phyloP scores from a whole-genome alignment of 345 rosid species.

The Moricandia moricandioides region DNA sequence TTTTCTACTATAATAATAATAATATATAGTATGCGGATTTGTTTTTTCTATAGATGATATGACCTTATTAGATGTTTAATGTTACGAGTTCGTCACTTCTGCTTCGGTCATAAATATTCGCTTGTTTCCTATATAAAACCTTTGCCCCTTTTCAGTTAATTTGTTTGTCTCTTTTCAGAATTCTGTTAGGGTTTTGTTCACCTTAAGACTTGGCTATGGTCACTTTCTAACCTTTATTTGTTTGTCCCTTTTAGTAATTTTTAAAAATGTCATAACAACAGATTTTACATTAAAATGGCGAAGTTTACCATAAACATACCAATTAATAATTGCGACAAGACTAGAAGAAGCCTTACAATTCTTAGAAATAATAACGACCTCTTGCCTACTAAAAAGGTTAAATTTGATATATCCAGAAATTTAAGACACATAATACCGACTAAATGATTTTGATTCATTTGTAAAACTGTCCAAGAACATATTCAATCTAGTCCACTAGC shows the following conservation, averaged over 20 bases:
- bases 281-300: neutral
- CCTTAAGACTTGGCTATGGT: neutral
- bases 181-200: slow-evolving; percentile 34
- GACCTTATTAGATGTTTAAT: slow-evolving; percentile 25
- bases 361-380: neutral
- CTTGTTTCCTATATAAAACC: slow-evolving; percentile 26
- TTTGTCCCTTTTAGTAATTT: slow-evolving; percentile 3
- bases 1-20: neutral
- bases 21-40: slow-evolving; percentile 17
- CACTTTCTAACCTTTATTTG: neutral
- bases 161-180: slow-evolving; percentile 23
- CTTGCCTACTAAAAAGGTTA: neutral
- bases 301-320: neutral
- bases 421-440: slow-evolving; percentile 3
- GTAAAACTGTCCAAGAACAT: neutral
- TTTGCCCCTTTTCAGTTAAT: slow-evolving; percentile 17
- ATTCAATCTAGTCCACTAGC: neutral
- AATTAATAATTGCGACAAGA: neutral
- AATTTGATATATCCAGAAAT: neutral
- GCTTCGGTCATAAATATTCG: slow-evolving; percentile 31
- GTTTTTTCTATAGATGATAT: slow-evolving; percentile 24
- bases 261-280: neutral
- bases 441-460: neutral
- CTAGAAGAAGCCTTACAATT: neutral
- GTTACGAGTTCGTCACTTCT: slow-evolving; percentile 35